A percentile compares a stretch with the other conserved stretches of the same genome.
These are phyloP conservation scores for Berberis vulgaris DNA, from an alignment of 164 flowering plant genomes.

Conservation along the genomic window DNA sequence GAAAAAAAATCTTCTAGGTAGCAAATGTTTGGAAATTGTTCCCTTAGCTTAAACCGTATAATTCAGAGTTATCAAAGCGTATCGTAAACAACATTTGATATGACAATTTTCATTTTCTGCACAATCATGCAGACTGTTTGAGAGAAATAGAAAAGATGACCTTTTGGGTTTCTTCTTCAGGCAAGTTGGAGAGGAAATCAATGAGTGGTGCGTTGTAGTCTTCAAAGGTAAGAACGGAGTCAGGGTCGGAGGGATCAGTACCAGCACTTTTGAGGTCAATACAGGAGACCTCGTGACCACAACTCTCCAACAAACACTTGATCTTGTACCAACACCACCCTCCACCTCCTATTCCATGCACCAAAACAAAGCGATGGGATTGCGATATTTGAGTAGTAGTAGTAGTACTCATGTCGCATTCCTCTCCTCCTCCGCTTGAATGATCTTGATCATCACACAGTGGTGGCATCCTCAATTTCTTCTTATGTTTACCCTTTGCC, in stretches of 20 bases:
- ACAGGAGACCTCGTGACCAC: slow-evolving; percentile 58
- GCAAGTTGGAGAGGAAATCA: slow-evolving; percentile 44
- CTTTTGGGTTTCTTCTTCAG: slow-evolving; percentile 38
- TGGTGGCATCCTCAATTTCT: no score
- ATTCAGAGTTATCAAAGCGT: background rate
- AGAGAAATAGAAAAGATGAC: background rate
- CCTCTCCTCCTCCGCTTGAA: no score
- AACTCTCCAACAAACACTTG: slow-evolving; percentile 46
- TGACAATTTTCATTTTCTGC: no score
- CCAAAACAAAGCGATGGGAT: slow-evolving; percentile 49
- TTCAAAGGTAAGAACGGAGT: slow-evolving; percentile 37
- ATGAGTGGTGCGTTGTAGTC: slow-evolving; percentile 63
- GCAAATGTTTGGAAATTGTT: no score
- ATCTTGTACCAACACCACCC: slow-evolving; percentile 92
- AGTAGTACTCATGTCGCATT: no score
- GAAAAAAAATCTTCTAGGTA: background rate
- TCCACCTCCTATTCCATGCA: slow-evolving; percentile 69
- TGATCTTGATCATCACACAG: no score
- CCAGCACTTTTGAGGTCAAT: slow-evolving; percentile 62
- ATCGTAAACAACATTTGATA: background rate
- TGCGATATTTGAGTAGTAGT: no score
- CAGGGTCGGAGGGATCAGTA: slow-evolving; percentile 34
- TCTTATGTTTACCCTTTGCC: no score
- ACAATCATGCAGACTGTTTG: background rate
- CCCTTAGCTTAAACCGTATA: no score